Base-by-base conservation (phyloP, 257 asterid species). In the Penstemon barbatus region DNA sequence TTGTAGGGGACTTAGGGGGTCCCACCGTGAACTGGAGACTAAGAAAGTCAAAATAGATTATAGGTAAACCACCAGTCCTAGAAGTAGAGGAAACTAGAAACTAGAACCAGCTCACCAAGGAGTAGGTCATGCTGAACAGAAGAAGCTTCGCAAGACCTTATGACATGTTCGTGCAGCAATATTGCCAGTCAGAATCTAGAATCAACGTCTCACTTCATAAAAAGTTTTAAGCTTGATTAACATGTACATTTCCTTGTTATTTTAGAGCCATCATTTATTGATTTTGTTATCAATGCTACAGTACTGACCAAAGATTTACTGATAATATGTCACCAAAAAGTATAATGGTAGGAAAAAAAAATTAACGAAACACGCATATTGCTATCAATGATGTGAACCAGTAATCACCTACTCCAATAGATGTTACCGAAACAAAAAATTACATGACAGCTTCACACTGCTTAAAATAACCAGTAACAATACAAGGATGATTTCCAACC, bases 311-410 rank as follows among this genome's bases (percentile, higher is more conserved):
- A 4, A 44, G 25, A 33, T 18, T n/a, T 25, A 50, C 5, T 13
- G 33, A 63, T 36, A 38, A 15, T 38, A 60, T 5, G 9, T 42
- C 19, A 71, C 15, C 43, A 19, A n/a, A 63, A 46, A 43, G 79
- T 37, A 25, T n/a, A 36, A 18, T 51, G 33, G 40, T 8, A 12
- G 58, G 10, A 33, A 46, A 46, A 46, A 12, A 46, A 3, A 9
- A 6, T 25, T 25, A 25, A 46, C 1, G 4, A 46, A 0, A 46
- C 9, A 12, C 4, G 12, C 60, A 70, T 39, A 52, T 3, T 48
- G 7, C 46, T 55, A 62, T 49, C 65, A 69, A 25, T 46, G 10
- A 42, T 46, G 48, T 9, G 61, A 68, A 61, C 70, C 33, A 11
- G 25, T 8, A 8, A 68, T 13, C 44, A 36, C 57, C 33, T 11